Evolutionary conservation across 2,329 filamentous ascomycete genomes (phyloP).

Genomic region (Diaporthe destruens): DNA sequence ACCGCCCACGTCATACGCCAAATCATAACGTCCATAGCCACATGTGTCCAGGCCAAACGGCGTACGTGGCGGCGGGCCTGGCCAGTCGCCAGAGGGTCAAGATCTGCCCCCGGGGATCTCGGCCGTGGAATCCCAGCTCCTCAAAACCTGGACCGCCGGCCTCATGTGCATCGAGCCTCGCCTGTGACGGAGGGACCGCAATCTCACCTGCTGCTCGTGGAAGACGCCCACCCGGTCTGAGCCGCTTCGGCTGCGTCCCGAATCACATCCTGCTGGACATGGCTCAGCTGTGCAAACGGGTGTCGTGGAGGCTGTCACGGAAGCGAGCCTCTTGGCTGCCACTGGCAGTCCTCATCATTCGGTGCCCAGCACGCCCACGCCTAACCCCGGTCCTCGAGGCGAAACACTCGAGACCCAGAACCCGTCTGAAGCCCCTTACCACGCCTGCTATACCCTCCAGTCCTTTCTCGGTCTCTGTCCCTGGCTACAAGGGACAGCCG

Average conservation of each 20-base stretch:
- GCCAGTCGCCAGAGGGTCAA: background rate
- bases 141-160: background rate
- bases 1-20: conserved; percentile 18
- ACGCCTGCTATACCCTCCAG: conserved; percentile 17
- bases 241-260: conserved; percentile 20
- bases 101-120: conserved; percentile 28
- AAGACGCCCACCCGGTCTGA: conserved; percentile 5
- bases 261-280: conserved; percentile 13
- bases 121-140: conserved; percentile 15
- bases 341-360: conserved; percentile 20
- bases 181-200: conserved; percentile 8
- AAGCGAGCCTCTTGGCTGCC: conserved; percentile 32
- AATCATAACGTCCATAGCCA: background rate
- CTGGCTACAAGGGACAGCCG: conserved; percentile 10
- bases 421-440: conserved; percentile 11
- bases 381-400: conserved; percentile 14
- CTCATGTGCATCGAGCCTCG: background rate
- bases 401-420: conserved; percentile 25
- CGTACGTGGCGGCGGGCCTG: background rate
- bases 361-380: background rate
- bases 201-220: conserved; percentile 13
- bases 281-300: conserved; percentile 4
- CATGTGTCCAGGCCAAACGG: conserved; percentile 4
- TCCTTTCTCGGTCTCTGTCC: conserved; percentile 12
- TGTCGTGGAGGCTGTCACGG: conserved; percentile 1